Evolutionary conservation across 139 green algal species (phyloP).

Genomic region (Picochlorum costavermella): DNA sequence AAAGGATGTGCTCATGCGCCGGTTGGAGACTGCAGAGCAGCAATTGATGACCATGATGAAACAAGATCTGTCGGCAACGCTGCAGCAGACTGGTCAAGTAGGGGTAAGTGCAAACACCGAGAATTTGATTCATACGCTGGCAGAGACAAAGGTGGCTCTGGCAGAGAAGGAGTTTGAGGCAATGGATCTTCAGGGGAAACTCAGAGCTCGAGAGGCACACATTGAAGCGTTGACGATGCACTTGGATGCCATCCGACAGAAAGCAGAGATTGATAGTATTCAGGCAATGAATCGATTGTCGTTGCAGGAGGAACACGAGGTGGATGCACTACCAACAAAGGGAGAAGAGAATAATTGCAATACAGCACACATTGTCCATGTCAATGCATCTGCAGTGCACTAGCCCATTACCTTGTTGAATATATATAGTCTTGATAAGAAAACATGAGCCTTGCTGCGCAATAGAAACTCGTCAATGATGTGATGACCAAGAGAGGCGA

Average conservation of each 20-base stretch:
- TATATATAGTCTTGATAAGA: conserved; percentile 6
- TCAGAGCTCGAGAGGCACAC: conserved; percentile 3
- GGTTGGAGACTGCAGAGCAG: conserved; percentile 11
- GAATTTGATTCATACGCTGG: conserved; percentile 1
- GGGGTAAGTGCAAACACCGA: background rate
- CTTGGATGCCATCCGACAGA: background rate
- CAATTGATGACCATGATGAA: conserved; percentile 15
- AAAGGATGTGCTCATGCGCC: conserved; percentile 9
- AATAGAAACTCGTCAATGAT: conserved; percentile 52
- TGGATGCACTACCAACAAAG: too few species aligned
- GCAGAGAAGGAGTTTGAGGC: conserved; percentile 12
- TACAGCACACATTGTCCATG: background rate
- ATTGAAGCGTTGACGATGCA: conserved; percentile 6
- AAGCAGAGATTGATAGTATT: too few species aligned
- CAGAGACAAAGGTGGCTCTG: conserved; percentile 8
- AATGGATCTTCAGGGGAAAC: conserved; percentile 8
- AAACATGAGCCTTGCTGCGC: conserved; percentile 70
- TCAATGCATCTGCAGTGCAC: background rate
- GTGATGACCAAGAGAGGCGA: conserved; percentile 28
- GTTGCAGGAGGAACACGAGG: too few species aligned
- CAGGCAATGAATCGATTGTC: too few species aligned
- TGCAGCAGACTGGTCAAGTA: background rate
- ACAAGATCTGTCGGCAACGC: background rate
- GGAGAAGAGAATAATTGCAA: too few species aligned
- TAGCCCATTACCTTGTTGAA: background rate